These are phyloP conservation scores for Geranium rotundifolium DNA, from an alignment of 345 rosid species.

Conservation along the genomic window DNA sequence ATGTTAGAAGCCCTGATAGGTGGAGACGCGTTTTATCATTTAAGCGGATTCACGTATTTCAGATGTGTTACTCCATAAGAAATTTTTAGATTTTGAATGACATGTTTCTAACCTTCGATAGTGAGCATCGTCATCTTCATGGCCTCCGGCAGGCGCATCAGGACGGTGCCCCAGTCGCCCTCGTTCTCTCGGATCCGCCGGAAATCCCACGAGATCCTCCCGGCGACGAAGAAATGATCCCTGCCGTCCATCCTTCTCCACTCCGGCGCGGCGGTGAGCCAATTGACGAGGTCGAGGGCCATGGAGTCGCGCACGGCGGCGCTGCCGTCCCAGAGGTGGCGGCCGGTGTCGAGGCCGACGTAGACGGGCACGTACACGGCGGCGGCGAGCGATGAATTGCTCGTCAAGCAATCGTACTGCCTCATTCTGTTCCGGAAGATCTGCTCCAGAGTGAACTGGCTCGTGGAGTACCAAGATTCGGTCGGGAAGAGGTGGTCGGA, in stretches of 20 bases:
- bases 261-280: constrained; percentile 52
- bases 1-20: too few species aligned
- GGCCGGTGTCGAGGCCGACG: constrained; percentile 58
- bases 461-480: constrained; percentile 62
- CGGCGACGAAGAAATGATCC: constrained; percentile 85
- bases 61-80: too few species aligned
- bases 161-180: constrained; percentile 64
- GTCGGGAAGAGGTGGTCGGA: constrained; percentile 23
- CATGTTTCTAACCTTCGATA: too few species aligned
- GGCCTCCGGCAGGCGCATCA: constrained; percentile 54
- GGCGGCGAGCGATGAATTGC: constrained; percentile 52
- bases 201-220: constrained; percentile 80
- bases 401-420: constrained; percentile 58
- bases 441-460: constrained; percentile 66
- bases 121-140: constrained; percentile 59
- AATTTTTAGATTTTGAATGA: too few species aligned
- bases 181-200: constrained; percentile 39
- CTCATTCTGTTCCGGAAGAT: constrained; percentile 77
- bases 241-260: constrained; percentile 56
- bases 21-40: too few species aligned
- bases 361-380: constrained; percentile 67
- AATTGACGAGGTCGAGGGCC: constrained; percentile 36
- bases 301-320: constrained; percentile 41
- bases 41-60: too few species aligned
- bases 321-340: constrained; percentile 48